Evolutionary conservation across 1,139 yeast genomes (phyloP).

Genomic region (Tardiomyces digboiensis): DNA sequence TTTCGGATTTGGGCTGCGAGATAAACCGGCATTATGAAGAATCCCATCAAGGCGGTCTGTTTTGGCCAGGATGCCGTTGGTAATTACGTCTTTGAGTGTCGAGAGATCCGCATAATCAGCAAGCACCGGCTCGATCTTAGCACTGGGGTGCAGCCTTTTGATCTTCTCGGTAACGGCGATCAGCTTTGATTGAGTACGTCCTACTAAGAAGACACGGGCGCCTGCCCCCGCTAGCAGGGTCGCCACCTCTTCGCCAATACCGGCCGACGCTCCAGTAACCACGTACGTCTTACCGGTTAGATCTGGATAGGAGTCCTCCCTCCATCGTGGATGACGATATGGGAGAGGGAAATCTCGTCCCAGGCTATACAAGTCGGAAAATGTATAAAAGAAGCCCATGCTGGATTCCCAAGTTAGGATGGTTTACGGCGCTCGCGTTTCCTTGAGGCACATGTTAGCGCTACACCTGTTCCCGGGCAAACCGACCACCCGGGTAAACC

Average conservation of each 20-base stretch:
- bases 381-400: neutral
- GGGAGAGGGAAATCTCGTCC: neutral
- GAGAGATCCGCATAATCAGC: slow-evolving; percentile 37
- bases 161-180: slow-evolving; percentile 17
- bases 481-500: no score
- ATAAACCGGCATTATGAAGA: slow-evolving; percentile 45
- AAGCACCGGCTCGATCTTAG: slow-evolving; percentile 11
- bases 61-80: slow-evolving; percentile 21
- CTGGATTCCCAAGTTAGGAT: no score
- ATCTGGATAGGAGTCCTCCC: slow-evolving; percentile 31
- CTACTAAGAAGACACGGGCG: slow-evolving; percentile 20
- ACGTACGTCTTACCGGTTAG: slow-evolving; percentile 28
- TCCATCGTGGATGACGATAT: slow-evolving; percentile 15
- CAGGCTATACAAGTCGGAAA: neutral
- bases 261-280: slow-evolving; percentile 26
- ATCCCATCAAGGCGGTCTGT: slow-evolving; percentile 31
- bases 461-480: no score
- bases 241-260: slow-evolving; percentile 20
- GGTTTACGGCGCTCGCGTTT: no score
- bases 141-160: slow-evolving; percentile 9
- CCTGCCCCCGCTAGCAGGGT: slow-evolving; percentile 12
- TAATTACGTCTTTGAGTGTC: slow-evolving; percentile 34
- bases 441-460: no score
- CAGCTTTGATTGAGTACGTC: slow-evolving; percentile 2
- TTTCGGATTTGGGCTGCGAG: slow-evolving; percentile 31